A percentile compares a stretch with the other conserved stretches of the same genome.
These are phyloP conservation scores for Penicillium paxilli DNA, from an alignment of 495 filamentous ascomycete species.

Conservation along the genomic window DNA sequence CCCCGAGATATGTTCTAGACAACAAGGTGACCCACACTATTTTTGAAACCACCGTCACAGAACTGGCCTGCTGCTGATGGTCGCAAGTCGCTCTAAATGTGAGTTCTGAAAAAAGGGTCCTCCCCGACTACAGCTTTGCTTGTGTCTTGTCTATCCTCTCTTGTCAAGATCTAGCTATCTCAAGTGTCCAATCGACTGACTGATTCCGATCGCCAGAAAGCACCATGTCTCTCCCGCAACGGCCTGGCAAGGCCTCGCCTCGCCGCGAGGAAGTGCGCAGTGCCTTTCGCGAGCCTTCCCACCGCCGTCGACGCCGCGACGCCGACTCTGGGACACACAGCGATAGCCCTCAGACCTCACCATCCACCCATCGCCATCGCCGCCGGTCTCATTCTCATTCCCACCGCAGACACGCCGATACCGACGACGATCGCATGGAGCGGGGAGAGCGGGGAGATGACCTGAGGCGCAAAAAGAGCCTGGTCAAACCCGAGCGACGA, in stretches of 20 bases:
- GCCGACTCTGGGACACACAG: slow-evolving; percentile 61
- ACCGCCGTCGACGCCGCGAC: slow-evolving; percentile 67
- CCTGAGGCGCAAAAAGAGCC: slow-evolving; percentile 68
- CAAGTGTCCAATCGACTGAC: neutral
- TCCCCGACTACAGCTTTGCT: neutral
- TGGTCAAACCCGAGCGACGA: slow-evolving; percentile 85
- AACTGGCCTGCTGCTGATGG: neutral
- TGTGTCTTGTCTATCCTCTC: neutral
- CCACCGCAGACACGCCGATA: slow-evolving; percentile 31
- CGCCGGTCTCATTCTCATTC: slow-evolving; percentile 40
- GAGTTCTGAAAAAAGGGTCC: neutral
- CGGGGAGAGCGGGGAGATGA: slow-evolving; percentile 32
- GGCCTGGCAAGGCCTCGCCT: slow-evolving; percentile 59
- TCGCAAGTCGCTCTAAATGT: neutral
- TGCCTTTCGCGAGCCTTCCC: slow-evolving; percentile 68
- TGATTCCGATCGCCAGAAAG: neutral
- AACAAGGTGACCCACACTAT: neutral
- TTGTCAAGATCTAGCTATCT: neutral
- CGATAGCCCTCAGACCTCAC: slow-evolving; percentile 38
- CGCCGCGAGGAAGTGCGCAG: slow-evolving; percentile 55
- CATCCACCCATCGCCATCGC: slow-evolving; percentile 34
- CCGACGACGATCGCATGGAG: slow-evolving; percentile 41
- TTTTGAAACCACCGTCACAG: neutral
- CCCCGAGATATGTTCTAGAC: neutral
- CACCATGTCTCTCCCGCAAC: slow-evolving; percentile 67